Evolutionary conservation across 768 basidiomycete genomes (phyloP), one percentile per base, ranked within the genome.

Genomic region (Suillus paluster): DNA sequence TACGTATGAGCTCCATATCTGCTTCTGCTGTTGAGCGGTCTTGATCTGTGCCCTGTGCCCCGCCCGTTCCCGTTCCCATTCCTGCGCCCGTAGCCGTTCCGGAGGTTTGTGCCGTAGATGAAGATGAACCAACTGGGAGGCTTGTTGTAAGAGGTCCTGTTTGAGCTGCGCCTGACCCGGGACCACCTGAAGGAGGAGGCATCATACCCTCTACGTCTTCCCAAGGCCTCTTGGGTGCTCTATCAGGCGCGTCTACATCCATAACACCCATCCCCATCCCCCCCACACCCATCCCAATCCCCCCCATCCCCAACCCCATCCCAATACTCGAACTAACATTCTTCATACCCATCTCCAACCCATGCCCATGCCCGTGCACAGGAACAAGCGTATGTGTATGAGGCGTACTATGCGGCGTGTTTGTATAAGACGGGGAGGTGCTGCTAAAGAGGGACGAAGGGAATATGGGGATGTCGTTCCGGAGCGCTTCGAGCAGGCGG

Each of bases 1-100:
- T 88, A 9, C 91, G 85, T 63, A 94, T 94, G 62, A 91, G 81
- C 64, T 91, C 90, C 91, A 94, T 94, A 68, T 94, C 91, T 63
- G 89, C 84, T 73, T 93, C 90, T 8, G 91, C 91, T 1, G 87
- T 88, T 4, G 86, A 79, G 65, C 86, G 85, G 30, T 75, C 76
- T 58, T 83, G 79, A 25, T 75, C 73, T 8, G 72, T 73, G 21
- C 27, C 15, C 49, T 68, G 69, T 60, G 68, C 71, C 8, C 46
- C n/a, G n/a, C n/a, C 54, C 11, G 39, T 25, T n/a, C 3, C 33
- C 17, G 48, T 14, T 5, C 53, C 53, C 12, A 23, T 8, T 12
- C 50, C 52, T 10, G 49, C 3, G 5, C 2, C 48, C 48, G 48
- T 30, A 10, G 39, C 19, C 17, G 58, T 11, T 12, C 66, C 63